Conservation (phyloP, 2,329 filamentous ascomycete genomes). For the Fusarium goolgardi region DNA sequence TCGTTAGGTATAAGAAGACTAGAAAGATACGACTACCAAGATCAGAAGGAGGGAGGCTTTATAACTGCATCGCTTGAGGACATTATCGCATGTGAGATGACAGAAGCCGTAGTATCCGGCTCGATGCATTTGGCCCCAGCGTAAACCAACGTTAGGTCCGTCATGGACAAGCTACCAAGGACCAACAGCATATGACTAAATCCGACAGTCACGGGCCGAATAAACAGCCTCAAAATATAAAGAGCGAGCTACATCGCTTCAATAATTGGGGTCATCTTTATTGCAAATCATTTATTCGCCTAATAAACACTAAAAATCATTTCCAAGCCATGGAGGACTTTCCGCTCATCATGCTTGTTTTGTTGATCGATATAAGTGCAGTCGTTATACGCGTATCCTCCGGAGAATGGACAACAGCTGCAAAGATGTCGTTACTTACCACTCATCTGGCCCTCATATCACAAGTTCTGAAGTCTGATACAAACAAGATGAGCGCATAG, state of each 20-base stretch:
- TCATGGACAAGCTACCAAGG: no score
- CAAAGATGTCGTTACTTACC: not conserved
- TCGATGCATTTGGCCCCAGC: not conserved
- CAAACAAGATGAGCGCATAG: not conserved
- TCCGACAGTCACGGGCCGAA: not conserved
- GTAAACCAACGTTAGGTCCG: not conserved
- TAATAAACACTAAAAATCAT: accelerated
- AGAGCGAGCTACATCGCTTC: accelerated
- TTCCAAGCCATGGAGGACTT: not conserved
- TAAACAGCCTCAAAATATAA: not conserved
- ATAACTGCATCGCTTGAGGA: accelerated
- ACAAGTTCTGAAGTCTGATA: not conserved
- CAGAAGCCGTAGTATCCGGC: not conserved
- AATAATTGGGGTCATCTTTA: accelerated
- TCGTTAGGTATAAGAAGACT: not conserved
- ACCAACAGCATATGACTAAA: not conserved
- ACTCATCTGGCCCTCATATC: not conserved
- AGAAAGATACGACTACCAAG: not conserved
- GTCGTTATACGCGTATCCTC: not conserved
- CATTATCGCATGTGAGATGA: not conserved
- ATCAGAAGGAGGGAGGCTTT: not conserved
- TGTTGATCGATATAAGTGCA: not conserved
- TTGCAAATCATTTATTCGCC: accelerated
- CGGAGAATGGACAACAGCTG: not conserved
- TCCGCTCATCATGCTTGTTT: not conserved